These are phyloP conservation scores for Whalleya microplaca DNA, from an alignment of 2,329 filamentous ascomycete species.

Conservation along the genomic window DNA sequence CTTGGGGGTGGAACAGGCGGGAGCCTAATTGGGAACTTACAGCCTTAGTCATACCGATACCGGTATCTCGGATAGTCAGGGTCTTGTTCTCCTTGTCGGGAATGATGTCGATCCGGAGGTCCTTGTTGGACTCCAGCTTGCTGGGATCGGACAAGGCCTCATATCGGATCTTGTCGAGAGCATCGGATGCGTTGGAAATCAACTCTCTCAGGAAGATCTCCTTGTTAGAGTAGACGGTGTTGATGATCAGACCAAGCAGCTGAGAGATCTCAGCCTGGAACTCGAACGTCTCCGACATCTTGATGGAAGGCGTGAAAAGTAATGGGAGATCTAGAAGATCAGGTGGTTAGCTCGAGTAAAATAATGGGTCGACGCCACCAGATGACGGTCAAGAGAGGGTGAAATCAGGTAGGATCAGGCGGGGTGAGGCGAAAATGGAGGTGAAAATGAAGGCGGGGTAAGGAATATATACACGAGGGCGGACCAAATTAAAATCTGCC, in stretches of 20 bases:
- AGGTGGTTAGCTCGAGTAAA: conserved; percentile 10
- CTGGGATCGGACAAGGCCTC: conserved; percentile 94
- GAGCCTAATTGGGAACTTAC: conserved; percentile 59
- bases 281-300: conserved; percentile 98
- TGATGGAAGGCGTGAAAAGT: conserved; percentile 42
- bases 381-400: neutral
- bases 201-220: conserved; percentile 99
- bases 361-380: neutral
- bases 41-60: conserved; percentile 99
- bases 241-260: conserved; percentile 99
- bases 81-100: conserved; percentile 98
- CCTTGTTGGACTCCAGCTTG: conserved; percentile 97
- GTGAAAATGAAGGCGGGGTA: too few species aligned
- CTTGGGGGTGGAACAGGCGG: neutral
- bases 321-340: conserved; percentile 17
- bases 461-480: too few species aligned
- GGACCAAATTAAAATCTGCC: too few species aligned
- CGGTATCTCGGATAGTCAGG: conserved; percentile 93
- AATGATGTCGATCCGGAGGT: conserved; percentile 98
- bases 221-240: conserved; percentile 99
- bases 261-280: conserved; percentile 99
- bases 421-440: neutral
- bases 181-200: conserved; percentile 98
- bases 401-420: too few species aligned
- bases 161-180: conserved; percentile 99